These are phyloP conservation scores for Grifola frondosa DNA, from an alignment of 1,284 basidiomycete species.

Conservation along the genomic window DNA sequence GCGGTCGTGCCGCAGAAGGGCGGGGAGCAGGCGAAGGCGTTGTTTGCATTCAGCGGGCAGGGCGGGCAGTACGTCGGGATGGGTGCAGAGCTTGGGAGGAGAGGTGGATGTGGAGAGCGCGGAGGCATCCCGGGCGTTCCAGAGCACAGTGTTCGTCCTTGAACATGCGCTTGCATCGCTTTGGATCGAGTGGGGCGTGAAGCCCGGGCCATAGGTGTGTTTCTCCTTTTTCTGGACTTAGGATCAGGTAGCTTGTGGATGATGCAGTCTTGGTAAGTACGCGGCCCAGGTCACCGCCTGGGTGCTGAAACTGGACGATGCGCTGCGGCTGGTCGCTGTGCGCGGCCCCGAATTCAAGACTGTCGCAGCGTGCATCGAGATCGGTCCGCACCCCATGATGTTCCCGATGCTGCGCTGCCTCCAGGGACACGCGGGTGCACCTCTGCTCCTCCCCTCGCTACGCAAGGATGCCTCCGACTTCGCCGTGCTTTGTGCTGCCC, in stretches of 20 bases:
- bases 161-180: constrained; percentile 58
- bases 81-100: constrained; percentile 45
- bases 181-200: constrained; percentile 67
- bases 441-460: constrained; percentile 47
- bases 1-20: constrained; percentile 26
- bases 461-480: constrained; percentile 45
- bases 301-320: constrained; percentile 54
- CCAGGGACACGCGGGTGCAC: constrained; percentile 20
- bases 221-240: background rate
- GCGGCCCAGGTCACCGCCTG: constrained; percentile 59
- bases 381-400: constrained; percentile 59
- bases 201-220: constrained; percentile 65
- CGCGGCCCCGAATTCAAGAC: constrained; percentile 38
- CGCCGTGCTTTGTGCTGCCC: constrained; percentile 42
- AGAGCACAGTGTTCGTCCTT: constrained; percentile 57
- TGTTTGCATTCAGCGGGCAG: constrained; percentile 73
- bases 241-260: constrained; percentile 9
- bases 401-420: constrained; percentile 48
- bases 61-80: constrained; percentile 67
- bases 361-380: constrained; percentile 58
- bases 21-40: no score
- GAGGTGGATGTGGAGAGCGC: constrained; percentile 19
- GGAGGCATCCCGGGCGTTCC: constrained; percentile 46
- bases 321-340: constrained; percentile 56
- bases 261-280: constrained; percentile 67